phyloP scores from a whole-genome alignment of 805 yeast species.

The Cyberlindnera galapagoensis region DNA sequence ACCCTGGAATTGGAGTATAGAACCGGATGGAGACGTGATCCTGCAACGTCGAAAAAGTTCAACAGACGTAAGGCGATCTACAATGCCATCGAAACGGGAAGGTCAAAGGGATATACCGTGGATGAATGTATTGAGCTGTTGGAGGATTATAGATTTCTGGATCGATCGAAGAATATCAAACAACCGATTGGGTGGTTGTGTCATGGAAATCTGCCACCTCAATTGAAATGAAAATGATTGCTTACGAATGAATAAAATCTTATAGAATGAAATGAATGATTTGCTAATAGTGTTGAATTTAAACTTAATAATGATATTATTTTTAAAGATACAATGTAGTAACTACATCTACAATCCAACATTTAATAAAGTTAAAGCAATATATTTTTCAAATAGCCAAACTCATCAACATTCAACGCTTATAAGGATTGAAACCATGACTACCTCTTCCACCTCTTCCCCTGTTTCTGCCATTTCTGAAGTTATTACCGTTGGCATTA shows the following conservation, averaged over 20 bases:
- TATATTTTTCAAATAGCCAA: too few relatives aligned
- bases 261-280: too few relatives aligned
- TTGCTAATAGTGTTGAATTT: too few relatives aligned
- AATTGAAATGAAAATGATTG: constrained; percentile 10
- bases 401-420: too few relatives aligned
- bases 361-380: too few relatives aligned
- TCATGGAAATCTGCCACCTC: constrained; percentile 32
- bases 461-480: background rate
- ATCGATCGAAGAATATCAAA: constrained; percentile 34
- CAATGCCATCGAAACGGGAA: constrained; percentile 47
- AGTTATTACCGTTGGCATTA: too few relatives aligned
- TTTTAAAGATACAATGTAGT: too few relatives aligned
- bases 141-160: constrained; percentile 38
- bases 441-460: background rate
- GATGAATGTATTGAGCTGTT: constrained; percentile 38
- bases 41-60: constrained; percentile 47
- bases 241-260: too few relatives aligned
- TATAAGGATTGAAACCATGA: too few relatives aligned
- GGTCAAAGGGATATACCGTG: constrained; percentile 36
- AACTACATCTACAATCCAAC: too few relatives aligned
- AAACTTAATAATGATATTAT: too few relatives aligned
- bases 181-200: constrained; percentile 41
- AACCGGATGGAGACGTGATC: constrained; percentile 50
- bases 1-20: constrained; percentile 42
- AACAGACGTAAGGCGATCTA: constrained; percentile 47